Evolutionary conservation across 2,329 filamentous ascomycete genomes (phyloP), one percentile per base, ranked within the genome.

Genomic region (Massarina eburnea): DNA sequence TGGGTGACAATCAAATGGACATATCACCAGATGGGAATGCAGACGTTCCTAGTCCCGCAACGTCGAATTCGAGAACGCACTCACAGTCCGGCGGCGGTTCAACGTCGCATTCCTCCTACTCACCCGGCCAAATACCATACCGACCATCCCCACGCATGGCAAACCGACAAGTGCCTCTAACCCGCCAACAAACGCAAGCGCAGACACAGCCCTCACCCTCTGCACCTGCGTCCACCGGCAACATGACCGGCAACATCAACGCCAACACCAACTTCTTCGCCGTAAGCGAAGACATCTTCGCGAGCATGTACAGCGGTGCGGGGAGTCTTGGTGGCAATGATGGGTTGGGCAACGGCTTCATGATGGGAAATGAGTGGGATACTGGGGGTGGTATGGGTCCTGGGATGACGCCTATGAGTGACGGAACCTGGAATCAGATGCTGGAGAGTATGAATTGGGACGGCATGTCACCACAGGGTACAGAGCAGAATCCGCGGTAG

Each of bases 401-500:
- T 8, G 66, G 62, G 1, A 56, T 71, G 46, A 64, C 66, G 19
- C 61, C 62, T 3, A 64, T 67, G 59, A 56, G 54, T 8, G 65
- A 70, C 30, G 64, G 59, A 10, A 55, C 52, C 3, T 71, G 66
- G 66, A 65, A 68, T 36, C 55, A 62, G 24, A 66, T 70, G 65
- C 49, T 71, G 5, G 64, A 71, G 43, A 67, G 51, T 26, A 66
- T 70, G 54, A 62, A 62, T 7, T 70, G 66, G 67, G 62, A 66
- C 36, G 43, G 35, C 8, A 24, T 38, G 19, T n/a, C n/a, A n/a
- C n/a, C n/a, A n/a, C n/a, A n/a, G n/a, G n/a, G n/a, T n/a, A n/a
- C n/a, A n/a, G n/a, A n/a, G n/a, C n/a, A n/a, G n/a, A n/a, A n/a
- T n/a, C n/a, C n/a, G n/a, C n/a, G n/a, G n/a, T n/a, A n/a, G n/a